Evolutionary conservation across 225 moss, liverwort and hornwort genomes (phyloP).

Genomic region (Pseudoscleropodium purum): DNA sequence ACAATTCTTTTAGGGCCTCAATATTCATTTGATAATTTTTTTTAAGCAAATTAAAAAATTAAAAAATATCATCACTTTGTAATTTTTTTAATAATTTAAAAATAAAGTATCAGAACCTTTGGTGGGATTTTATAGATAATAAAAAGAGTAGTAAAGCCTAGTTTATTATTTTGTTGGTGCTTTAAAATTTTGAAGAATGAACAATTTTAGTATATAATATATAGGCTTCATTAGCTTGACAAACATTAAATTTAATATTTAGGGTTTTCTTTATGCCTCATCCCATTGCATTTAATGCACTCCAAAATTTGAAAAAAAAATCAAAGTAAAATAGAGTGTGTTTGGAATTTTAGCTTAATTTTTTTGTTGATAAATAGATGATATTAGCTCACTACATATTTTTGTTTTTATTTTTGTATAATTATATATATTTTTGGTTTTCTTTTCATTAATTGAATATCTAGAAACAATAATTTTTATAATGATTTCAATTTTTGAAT

Average conservation of each 20-base stretch:
- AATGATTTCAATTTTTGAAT: background rate
- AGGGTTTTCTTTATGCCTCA: background rate
- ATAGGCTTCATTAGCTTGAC: accelerated
- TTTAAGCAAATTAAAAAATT: background rate
- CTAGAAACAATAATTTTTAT: background rate
- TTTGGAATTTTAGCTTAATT: background rate
- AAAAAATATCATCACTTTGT: background rate
- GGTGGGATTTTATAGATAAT: accelerated
- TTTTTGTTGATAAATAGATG: background rate
- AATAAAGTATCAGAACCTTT: background rate
- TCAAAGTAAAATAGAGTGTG: background rate
- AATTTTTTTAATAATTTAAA: background rate
- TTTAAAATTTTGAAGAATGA: background rate
- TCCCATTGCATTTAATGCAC: background rate
- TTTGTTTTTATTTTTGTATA: too few species aligned
- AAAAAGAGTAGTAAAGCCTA: accelerated
- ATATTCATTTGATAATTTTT: background rate
- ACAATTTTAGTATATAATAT: background rate
- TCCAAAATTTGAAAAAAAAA: background rate
- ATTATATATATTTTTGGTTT: too few species aligned
- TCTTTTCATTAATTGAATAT: background rate
- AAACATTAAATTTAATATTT: background rate
- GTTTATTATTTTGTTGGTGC: background rate
- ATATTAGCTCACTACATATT: too few species aligned
- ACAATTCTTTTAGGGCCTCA: background rate